phyloP scores from a whole-genome alignment of 192 early-diverging fungal genomes.

The Backusella circina region DNA sequence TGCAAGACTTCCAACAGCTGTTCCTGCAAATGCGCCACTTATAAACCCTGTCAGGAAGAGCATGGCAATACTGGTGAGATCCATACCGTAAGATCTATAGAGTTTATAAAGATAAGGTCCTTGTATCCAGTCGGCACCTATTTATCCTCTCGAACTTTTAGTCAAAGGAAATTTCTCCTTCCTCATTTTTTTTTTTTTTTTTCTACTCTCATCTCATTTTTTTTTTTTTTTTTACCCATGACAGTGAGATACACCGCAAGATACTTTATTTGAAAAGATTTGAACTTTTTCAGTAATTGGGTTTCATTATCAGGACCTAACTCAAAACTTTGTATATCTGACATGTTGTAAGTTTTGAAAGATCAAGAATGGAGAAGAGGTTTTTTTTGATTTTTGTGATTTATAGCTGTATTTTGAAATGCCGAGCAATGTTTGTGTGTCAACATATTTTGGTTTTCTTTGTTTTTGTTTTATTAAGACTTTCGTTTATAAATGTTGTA shows the following conservation, averaged over 20 bases:
- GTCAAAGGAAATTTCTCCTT: not conserved
- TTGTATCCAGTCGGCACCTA: constrained; percentile 51
- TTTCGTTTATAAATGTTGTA: not conserved
- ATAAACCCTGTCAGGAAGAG: constrained; percentile 74
- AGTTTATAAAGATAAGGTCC: constrained; percentile 66
- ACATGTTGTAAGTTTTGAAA: not conserved
- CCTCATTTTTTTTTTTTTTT: not conserved
- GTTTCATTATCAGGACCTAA: constrained; percentile 3
- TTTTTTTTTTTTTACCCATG: constrained; percentile 16
- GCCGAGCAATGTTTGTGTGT: not conserved
- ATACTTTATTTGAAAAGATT: constrained; percentile 17
- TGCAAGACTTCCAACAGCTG: constrained; percentile 63
- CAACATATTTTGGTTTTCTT: not conserved
- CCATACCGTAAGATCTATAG: constrained; percentile 57
- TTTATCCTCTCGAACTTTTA: not conserved
- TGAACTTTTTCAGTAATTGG: constrained; percentile 15
- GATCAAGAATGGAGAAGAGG: not conserved
- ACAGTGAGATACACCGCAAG: constrained; percentile 29
- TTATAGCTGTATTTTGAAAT: not conserved
- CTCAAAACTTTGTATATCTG: constrained; percentile 5
- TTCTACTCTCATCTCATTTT: too few relatives aligned
- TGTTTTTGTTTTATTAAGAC: not conserved
- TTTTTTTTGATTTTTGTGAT: not conserved
- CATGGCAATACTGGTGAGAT: constrained; percentile 56
- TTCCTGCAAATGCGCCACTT: constrained; percentile 67